Evolutionary conservation across 371 early-diverging fungal species (phyloP).

Genomic region (Zopfochytrium polystomum): DNA sequence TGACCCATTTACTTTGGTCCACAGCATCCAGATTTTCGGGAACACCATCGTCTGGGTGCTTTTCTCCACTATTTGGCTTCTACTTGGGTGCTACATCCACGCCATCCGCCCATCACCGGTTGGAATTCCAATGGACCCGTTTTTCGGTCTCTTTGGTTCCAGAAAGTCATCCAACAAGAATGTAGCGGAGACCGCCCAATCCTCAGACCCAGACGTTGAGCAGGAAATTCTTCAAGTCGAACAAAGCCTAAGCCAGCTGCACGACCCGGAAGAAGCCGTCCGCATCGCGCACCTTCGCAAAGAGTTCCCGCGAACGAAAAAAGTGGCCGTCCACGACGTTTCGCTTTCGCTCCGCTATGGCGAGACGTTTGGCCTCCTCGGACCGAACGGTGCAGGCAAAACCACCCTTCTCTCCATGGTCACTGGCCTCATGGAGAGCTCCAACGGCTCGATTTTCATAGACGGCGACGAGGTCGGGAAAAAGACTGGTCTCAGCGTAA

Average conservation of each 20-base stretch:
- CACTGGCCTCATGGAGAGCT: slow-evolving; percentile 45
- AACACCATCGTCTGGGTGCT: slow-evolving; percentile 13
- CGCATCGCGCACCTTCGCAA: slow-evolving; percentile 22
- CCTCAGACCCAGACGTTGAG: slow-evolving; percentile 1
- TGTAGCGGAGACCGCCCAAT: background rate
- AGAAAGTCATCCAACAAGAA: background rate
- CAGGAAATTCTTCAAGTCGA: slow-evolving; percentile 1
- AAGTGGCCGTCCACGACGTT: slow-evolving; percentile 65
- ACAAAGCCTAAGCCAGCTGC: slow-evolving; percentile 3
- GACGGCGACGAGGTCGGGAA: slow-evolving; percentile 10
- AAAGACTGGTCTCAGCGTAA: slow-evolving; percentile 9
- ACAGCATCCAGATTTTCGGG: background rate
- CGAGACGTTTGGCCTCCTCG: slow-evolving; percentile 61
- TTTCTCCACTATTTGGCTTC: slow-evolving; percentile 1
- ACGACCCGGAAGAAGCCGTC: slow-evolving; percentile 19
- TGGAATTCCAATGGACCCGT: slow-evolving; percentile 26
- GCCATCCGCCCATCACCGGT: slow-evolving; percentile 27
- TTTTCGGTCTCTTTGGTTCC: slow-evolving; percentile 18
- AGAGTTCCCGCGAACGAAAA: slow-evolving; percentile 22
- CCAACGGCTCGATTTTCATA: slow-evolving; percentile 30
- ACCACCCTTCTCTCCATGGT: slow-evolving; percentile 58
- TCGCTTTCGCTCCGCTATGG: slow-evolving; percentile 59
- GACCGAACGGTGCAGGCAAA: slow-evolving; percentile 57
- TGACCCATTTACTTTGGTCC: slow-evolving; percentile 8
- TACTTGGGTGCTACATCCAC: slow-evolving; percentile 30